Percentiles rank a stretch among this genome's conserved stretches.
Evolutionary conservation across 1,284 basidiomycete genomes (phyloP).

Genomic region (Boletus sp.): DNA sequence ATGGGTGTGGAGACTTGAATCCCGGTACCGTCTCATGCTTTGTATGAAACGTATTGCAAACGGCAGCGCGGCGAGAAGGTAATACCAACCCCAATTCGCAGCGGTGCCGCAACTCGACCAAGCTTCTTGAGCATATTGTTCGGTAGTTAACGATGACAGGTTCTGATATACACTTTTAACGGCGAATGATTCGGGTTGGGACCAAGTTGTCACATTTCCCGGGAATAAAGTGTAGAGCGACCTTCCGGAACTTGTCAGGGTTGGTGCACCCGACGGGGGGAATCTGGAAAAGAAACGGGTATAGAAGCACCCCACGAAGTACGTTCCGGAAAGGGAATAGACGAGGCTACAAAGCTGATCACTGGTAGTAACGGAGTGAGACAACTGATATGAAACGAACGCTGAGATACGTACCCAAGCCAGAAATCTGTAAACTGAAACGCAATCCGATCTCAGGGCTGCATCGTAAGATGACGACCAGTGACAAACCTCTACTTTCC

Average conservation of each 20-base stretch:
- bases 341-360: constrained; percentile 83
- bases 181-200: no score
- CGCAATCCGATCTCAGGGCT: constrained; percentile 2
- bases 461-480: not conserved
- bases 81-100: constrained; percentile 59
- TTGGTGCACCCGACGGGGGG: no score
- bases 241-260: no score
- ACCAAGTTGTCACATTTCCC: no score
- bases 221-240: no score
- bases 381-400: constrained; percentile 22
- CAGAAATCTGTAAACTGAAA: constrained; percentile 78
- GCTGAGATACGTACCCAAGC: constrained; percentile 61
- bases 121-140: constrained; percentile 17
- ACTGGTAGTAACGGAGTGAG: constrained; percentile 43
- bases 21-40: constrained; percentile 83
- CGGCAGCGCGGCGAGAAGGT: constrained; percentile 61
- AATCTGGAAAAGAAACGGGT: no score
- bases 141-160: no score
- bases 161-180: no score
- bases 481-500: constrained; percentile 69
- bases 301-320: constrained; percentile 78
- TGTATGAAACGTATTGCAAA: constrained; percentile 79
- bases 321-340: constrained; percentile 76
- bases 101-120: constrained; percentile 28
- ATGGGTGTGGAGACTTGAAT: constrained; percentile 82